Conservation (phyloP, 306 rosid genomes). For the Senna tora region DNA sequence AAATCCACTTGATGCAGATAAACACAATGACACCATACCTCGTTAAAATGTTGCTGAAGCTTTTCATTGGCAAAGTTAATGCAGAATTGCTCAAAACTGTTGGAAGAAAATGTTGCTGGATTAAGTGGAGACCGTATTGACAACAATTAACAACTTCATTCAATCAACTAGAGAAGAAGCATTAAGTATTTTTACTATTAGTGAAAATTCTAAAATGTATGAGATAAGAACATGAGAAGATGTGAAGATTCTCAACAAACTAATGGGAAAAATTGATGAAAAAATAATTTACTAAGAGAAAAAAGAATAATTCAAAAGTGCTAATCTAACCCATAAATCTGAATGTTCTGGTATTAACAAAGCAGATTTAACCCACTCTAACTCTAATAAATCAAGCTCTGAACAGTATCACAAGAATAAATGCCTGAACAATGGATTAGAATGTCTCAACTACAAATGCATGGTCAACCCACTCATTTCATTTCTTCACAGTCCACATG, state of each 20-base stretch:
- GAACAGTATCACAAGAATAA: neutral
- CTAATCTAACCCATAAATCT: neutral
- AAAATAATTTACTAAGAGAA: too few species aligned
- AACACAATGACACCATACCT: constrained; percentile 55
- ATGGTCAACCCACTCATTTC: constrained; percentile 10
- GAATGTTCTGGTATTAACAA: neutral
- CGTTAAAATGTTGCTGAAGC: constrained; percentile 99
- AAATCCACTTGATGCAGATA: constrained; percentile 19
- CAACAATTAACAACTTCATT: constrained; percentile 8
- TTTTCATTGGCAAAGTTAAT: constrained; percentile 98
- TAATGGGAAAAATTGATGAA: neutral
- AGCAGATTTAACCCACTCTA: constrained; percentile 3
- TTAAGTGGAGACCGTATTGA: constrained; percentile 24
- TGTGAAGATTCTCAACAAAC: neutral
- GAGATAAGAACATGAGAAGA: constrained; percentile 3
- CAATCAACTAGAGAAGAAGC: constrained; percentile 18
- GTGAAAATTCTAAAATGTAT: constrained; percentile 15
- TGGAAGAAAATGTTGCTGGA: constrained; percentile 34
- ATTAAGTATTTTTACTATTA: constrained; percentile 16
- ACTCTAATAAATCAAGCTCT: neutral
- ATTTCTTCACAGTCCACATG: constrained; percentile 12
- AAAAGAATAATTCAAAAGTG: too few species aligned
- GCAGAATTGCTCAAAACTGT: constrained; percentile 99
- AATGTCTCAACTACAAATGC: constrained; percentile 14
- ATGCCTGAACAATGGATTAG: constrained; percentile 20